Base-by-base conservation (phyloP, 768 basidiomycete species). In the Suillus alpinus region DNA sequence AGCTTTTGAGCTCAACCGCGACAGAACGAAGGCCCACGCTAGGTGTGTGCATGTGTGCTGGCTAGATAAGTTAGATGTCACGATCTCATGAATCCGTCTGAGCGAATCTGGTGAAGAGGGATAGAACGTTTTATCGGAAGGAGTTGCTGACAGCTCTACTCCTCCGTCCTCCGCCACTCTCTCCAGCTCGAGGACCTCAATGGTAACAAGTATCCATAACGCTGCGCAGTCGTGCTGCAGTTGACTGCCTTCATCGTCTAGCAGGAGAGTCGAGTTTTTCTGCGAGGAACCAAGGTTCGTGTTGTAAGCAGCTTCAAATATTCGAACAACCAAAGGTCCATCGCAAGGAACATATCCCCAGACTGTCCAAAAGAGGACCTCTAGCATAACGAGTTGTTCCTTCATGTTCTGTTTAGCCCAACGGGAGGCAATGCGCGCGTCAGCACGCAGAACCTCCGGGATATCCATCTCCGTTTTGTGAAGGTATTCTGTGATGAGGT, bases 21-120 rank as follows among this genome's bases (percentile, higher is more conserved):
- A 87, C 4, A 96, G 81, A 1, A 95, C 83, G 68, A 87, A 92
- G 0, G 94, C 81, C 95, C 95, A 98, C 0, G 87, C 87, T 6
- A 95, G 77, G 66, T 91, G 89, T 4, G 88, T 81, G 64, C 87
- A 86, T 0, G 84, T 80, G 67, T 86, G 86, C 63, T 91, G 87
- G 65, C 84, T 83, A 57, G 84, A 79, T 1, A 80, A 71, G 56
- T 89, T 80, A 1, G 83, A 78, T 4, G 79, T 80, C 39, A 93
- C 83, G 26, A 91, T 74, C 40, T 86, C 79, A 69, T 94, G 91
- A 56, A 94, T 82, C 44, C 80, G 78, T 65, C 81, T 80, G 34
- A 94, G 74, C n/a, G 83, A 81, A 8, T 80, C 77, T 0, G 89
- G 87, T 12, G 86, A 86, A 1, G 87, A 68, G 46, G 81, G 80